Evolutionary conservation across 148 eudicot species (phyloP).

Genomic region (Camellia sinensis): DNA sequence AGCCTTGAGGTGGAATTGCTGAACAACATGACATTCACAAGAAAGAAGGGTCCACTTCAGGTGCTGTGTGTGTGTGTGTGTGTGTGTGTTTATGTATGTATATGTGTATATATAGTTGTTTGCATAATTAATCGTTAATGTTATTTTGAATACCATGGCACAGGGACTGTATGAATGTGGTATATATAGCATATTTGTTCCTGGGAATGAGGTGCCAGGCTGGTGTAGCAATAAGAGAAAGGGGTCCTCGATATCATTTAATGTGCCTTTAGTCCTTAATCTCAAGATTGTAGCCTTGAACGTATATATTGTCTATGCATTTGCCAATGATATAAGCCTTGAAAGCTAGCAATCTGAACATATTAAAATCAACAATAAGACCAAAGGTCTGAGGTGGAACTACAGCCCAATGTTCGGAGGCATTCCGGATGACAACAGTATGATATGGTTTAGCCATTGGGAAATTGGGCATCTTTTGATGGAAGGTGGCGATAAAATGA

Average conservation of each 20-base stretch:
- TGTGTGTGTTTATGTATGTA: too few relatives aligned
- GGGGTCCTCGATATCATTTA: not conserved
- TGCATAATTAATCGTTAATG: too few relatives aligned
- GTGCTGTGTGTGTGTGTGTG: not conserved
- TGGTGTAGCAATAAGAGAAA: too few relatives aligned
- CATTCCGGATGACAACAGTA: not conserved
- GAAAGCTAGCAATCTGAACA: too few relatives aligned
- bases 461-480: not conserved
- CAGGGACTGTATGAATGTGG: slow-evolving; percentile 9
- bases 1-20: too few relatives aligned
- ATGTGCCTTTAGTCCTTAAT: not conserved
- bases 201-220: not conserved
- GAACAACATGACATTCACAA: not conserved
- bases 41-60: not conserved
- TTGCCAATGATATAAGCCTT: not conserved
- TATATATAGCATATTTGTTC: slow-evolving; percentile 1
- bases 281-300: not conserved
- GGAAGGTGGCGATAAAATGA: slow-evolving; percentile 7
- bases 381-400: not conserved
- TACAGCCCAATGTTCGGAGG: not conserved
- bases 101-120: not conserved
- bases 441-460: slow-evolving; percentile 6
- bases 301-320: not conserved
- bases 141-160: too few relatives aligned
- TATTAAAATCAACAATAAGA: not conserved